Base-by-base conservation (phyloP, 495 filamentous ascomycete species). In the Penicillium simplicissimum region DNA sequence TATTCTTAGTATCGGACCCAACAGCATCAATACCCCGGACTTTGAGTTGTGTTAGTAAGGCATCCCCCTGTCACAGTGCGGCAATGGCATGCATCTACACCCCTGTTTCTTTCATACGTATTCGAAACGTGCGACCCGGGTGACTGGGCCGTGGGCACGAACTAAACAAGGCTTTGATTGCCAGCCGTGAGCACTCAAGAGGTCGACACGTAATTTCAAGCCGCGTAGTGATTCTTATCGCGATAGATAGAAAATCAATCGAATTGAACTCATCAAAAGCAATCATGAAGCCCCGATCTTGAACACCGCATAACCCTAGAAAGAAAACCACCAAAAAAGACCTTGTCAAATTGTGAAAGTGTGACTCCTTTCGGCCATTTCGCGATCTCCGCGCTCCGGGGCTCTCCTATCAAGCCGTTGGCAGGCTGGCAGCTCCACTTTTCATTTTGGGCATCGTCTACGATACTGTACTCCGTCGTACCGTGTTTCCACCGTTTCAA, bases 1-100 rank as follows among this genome's bases (percentile, higher is more conserved):
- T 62, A 66, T 62, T 62, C 55, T 66, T 62, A 66, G 59, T 14
- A 38, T 57, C 56, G 23, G 25, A 48, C 42, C 49, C n/a, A 52
- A 31, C 28, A 15, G 33, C 9, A 14, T 14, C 28, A 15, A 9
- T 1, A 10, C 25, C 43, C 43, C 28, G 9, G 19, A 23, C 17
- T 11, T 5, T 42, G 19, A 23, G 42, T 3, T 5, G 11, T 2
- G 6, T 3, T 31, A 31, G 28, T 31, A 31, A 31, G 28, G 28
- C 28, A 31, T 31, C 28, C 2, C 28, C 59, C 35, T 52, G 35
- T 55, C 23, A 25, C 28, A 35, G 36, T 21, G 8, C 13, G 36
- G 19, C 31, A 17, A 61, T 66, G 47, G 52, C 63, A 66, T 66
- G 63, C 63, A 65, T 55, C 14, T 47, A 14, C 3, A 11, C n/a